Percentiles rank a stretch among this genome's conserved stretches.
These are phyloP conservation scores for Skeletonema costatum DNA, from an alignment of 108 stramenopile species.

Conservation along the genomic window DNA sequence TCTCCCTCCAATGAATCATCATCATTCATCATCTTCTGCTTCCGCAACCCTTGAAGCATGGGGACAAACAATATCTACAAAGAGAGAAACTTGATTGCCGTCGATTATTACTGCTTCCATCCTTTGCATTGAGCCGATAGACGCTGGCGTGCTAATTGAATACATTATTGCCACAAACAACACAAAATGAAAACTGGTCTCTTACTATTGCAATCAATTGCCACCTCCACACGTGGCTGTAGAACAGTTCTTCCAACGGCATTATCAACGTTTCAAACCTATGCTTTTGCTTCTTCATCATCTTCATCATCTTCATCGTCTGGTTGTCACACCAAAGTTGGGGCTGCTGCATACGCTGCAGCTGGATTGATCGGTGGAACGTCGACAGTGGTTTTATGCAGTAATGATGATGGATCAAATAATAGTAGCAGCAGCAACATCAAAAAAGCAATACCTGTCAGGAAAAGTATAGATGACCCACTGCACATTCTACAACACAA, in stretches of 20 bases:
- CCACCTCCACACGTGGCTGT: constrained; percentile 11
- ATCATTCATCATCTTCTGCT: too few species aligned
- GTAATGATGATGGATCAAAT: constrained; percentile 1
- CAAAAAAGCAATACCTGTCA: neutral
- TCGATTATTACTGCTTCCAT: too few species aligned
- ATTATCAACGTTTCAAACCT: neutral
- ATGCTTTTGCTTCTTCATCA: too few species aligned
- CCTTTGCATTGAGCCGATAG: too few species aligned
- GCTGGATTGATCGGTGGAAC: constrained; percentile 3
- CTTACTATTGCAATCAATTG: constrained; percentile 28
- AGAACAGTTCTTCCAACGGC: neutral
- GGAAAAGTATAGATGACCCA: constrained; percentile 20
- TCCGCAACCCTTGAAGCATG: too few species aligned
- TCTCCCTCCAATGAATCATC: too few species aligned
- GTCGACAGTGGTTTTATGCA: constrained; percentile 21
- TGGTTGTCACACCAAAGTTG: neutral
- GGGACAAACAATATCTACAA: too few species aligned
- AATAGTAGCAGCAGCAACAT: neutral
- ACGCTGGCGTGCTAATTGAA: too few species aligned
- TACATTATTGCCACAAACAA: neutral
- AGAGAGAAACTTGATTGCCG: too few species aligned
- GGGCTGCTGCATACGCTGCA: constrained; percentile 14
- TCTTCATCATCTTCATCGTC: neutral
- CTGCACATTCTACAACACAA: constrained; percentile 6
- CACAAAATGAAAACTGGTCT: constrained; percentile 14